Evolutionary conservation across 176 grass and related monocot genomes (phyloP).

Genomic region (Pontederia paniculata): DNA sequence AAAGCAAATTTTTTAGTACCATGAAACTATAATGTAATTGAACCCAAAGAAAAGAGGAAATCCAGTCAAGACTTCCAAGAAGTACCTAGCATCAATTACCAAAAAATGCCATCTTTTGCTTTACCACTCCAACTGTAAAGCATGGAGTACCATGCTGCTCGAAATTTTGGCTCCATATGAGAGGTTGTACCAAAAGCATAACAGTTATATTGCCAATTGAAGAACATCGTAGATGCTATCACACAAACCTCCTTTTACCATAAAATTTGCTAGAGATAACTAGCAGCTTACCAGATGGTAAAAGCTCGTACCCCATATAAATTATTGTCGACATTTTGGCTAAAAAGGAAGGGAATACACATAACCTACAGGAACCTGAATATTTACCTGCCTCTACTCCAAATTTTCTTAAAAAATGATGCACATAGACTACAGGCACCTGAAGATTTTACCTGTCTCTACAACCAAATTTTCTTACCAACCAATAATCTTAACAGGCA

Average conservation of each 20-base stretch:
- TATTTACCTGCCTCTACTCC: conserved; percentile 7
- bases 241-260: no score
- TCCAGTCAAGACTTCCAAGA: no score
- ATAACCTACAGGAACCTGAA: conserved; percentile 1
- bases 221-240: no score
- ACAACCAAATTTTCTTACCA: no score
- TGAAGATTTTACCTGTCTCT: no score
- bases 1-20: conserved; percentile 1
- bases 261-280: no score
- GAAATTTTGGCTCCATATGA: no score
- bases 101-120: neutral
- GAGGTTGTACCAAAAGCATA: no score
- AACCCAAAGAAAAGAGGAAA: neutral
- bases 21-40: neutral
- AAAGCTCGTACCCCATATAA: neutral
- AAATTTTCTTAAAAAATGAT: neutral
- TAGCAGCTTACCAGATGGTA: no score
- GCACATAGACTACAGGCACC: neutral
- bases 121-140: neutral
- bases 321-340: neutral
- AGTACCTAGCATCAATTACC: neutral
- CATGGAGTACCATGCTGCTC: no score
- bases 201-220: no score
- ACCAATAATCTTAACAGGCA: no score
- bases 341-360: neutral